Conservation (phyloP, 495 filamentous ascomycete genomes). For the Aspergillus nanangensis region DNA sequence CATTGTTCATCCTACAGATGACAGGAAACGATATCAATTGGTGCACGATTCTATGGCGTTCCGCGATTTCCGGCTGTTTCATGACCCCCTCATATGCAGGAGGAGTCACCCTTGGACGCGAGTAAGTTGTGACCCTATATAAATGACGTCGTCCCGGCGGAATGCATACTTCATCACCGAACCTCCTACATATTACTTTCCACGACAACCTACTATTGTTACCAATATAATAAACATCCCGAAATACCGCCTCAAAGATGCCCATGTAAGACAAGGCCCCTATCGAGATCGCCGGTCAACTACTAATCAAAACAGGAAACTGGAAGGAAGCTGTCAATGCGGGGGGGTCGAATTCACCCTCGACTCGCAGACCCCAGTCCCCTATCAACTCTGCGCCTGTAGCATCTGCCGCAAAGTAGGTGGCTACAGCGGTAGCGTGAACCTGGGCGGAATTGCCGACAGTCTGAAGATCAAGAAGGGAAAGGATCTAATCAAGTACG, state of each 20-base stretch:
- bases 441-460: slow-evolving; percentile 46
- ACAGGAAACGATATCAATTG: too few relatives aligned
- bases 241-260: neutral
- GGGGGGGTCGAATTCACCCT: slow-evolving; percentile 48
- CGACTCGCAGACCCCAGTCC: slow-evolving; percentile 48
- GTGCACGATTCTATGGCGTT: too few relatives aligned
- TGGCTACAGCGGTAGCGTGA: slow-evolving; percentile 45
- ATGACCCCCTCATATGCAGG: neutral
- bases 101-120: neutral
- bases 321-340: slow-evolving; percentile 53
- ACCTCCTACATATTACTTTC: too few relatives aligned
- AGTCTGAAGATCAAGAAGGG: slow-evolving; percentile 46
- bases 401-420: slow-evolving; percentile 54
- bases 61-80: neutral
- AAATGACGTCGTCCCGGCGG: neutral
- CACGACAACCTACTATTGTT: neutral
- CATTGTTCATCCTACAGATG: neutral
- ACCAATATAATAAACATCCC: neutral
- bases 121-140: neutral
- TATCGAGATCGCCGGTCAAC: neutral
- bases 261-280: slow-evolving; percentile 8
- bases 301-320: slow-evolving; percentile 28
- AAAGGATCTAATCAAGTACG: slow-evolving; percentile 45
- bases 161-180: neutral
- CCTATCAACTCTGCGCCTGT: slow-evolving; percentile 53